phyloP scores from a whole-genome alignment of 345 rosid genomes.

The Populus simonii region DNA sequence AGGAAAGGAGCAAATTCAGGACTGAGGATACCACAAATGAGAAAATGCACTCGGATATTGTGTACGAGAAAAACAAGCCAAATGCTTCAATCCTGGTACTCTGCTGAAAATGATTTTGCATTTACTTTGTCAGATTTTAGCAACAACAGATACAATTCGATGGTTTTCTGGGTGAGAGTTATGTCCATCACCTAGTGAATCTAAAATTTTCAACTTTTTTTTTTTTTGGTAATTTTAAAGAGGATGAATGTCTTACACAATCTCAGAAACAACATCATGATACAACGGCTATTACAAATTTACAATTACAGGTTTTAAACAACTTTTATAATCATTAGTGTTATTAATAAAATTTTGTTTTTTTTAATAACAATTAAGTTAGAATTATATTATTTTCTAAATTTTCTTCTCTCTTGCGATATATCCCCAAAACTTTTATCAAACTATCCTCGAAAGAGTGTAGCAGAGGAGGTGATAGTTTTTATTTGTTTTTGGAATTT shows the following conservation, averaged over 20 bases:
- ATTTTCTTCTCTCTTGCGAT: too few relatives aligned
- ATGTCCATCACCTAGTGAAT: not conserved
- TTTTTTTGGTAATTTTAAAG: conserved; percentile 21
- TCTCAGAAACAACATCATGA: not conserved
- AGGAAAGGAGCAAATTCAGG: conserved; percentile 26
- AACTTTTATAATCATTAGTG: too few relatives aligned
- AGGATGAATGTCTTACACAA: not conserved
- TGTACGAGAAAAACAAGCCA: conserved; percentile 16
- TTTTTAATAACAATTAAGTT: too few relatives aligned
- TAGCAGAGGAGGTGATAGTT: too few relatives aligned
- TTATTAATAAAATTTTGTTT: too few relatives aligned
- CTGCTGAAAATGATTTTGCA: not conserved
- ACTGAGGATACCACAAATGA: conserved; percentile 22
- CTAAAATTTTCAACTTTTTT: not conserved
- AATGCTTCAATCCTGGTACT: conserved; percentile 31
- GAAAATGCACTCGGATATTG: conserved; percentile 20
- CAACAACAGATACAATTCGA: not conserved
- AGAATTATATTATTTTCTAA: too few relatives aligned
- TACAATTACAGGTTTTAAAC: too few relatives aligned
- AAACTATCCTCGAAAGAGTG: too few relatives aligned
- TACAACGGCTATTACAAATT: conserved; percentile 7
- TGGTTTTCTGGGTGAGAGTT: not conserved
- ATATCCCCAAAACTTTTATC: too few relatives aligned
- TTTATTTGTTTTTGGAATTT: too few relatives aligned
- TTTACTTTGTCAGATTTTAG: not conserved